phyloP scores from a whole-genome alignment of 2,329 filamentous ascomycete species.

The Sporothrix globosa region DNA sequence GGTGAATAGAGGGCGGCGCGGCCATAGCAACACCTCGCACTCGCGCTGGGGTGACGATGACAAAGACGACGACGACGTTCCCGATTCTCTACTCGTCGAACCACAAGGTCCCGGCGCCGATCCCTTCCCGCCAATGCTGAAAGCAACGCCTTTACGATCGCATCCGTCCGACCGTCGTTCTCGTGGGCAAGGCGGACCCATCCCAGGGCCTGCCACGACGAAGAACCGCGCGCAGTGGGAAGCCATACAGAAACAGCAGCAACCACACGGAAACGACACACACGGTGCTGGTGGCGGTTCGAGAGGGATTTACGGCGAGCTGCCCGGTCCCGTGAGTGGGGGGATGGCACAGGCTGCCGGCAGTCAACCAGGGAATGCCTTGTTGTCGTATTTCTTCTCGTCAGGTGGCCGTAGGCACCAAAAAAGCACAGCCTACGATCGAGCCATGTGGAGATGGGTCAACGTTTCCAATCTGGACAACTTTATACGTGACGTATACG shows the following conservation, averaged over 20 bases:
- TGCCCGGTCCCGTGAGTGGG: constrained; percentile 33
- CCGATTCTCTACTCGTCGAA: constrained; percentile 65
- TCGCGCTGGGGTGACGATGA: constrained; percentile 51
- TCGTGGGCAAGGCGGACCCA: constrained; percentile 37
- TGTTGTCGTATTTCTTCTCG: constrained; percentile 35
- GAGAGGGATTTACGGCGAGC: constrained; percentile 39
- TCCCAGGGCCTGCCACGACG: constrained; percentile 50
- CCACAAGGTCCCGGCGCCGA: constrained; percentile 35
- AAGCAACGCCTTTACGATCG: constrained; percentile 38
- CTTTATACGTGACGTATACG: constrained; percentile 82
- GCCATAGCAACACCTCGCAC: neutral
- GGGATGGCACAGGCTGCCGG: neutral
- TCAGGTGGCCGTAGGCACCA: constrained; percentile 22
- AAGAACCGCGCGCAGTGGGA: constrained; percentile 59
- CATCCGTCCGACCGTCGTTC: constrained; percentile 25
- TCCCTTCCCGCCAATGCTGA: constrained; percentile 35
- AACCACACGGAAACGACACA: constrained; percentile 50
- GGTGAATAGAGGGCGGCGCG: neutral
- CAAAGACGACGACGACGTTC: constrained; percentile 64
- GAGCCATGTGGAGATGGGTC: constrained; percentile 89
- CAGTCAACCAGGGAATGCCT: constrained; percentile 29
- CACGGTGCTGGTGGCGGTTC: constrained; percentile 36
- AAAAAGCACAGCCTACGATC: constrained; percentile 60
- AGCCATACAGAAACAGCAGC: constrained; percentile 55
- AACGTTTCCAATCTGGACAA: constrained; percentile 88